Percentiles rank a stretch among this genome's conserved stretches.
phyloP scores from a whole-genome alignment of 805 yeast species.

The Naumovozyma baii region DNA sequence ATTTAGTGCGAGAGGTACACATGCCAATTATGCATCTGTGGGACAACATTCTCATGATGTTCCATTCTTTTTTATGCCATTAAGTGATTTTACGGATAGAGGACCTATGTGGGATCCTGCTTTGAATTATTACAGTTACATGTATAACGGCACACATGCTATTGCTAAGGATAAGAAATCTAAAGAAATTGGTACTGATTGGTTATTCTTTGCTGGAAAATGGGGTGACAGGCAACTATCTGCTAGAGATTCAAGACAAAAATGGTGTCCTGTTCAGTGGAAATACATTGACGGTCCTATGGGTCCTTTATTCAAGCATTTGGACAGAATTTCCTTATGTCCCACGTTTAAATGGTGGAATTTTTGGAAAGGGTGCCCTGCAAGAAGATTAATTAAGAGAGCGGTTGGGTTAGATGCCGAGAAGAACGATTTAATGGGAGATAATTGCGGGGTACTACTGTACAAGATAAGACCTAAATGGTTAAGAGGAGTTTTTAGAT shows the following conservation, averaged over 20 bases:
- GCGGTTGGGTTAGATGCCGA: slow-evolving; percentile 74
- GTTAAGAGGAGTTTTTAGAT: slow-evolving; percentile 40
- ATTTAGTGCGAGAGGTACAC: slow-evolving; percentile 91
- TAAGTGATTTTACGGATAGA: slow-evolving; percentile 87
- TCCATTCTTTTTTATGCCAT: slow-evolving; percentile 66
- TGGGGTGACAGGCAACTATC: slow-evolving; percentile 83
- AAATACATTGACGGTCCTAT: slow-evolving; percentile 85
- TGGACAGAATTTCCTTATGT: slow-evolving; percentile 62
- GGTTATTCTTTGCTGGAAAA: slow-evolving; percentile 74
- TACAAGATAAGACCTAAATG: slow-evolving; percentile 43
- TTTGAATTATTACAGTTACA: slow-evolving; percentile 66
- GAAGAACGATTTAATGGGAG: slow-evolving; percentile 56
- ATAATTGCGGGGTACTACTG: slow-evolving; percentile 61
- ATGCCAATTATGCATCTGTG: slow-evolving; percentile 91
- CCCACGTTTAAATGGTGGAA: slow-evolving; percentile 92
- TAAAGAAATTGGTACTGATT: slow-evolving; percentile 39
- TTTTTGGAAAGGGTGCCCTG: slow-evolving; percentile 70
- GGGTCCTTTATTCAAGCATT: slow-evolving; percentile 78
- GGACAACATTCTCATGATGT: slow-evolving; percentile 95
- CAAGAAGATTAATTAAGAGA: slow-evolving; percentile 60
- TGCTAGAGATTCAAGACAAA: slow-evolving; percentile 67
- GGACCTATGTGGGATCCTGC: slow-evolving; percentile 96
- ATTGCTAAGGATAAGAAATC: slow-evolving; percentile 30
- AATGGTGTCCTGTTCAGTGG: slow-evolving; percentile 83
- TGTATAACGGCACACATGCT: slow-evolving; percentile 48